These are phyloP conservation scores for Neofusicoccum sp. DNA, from an alignment of 2,329 filamentous ascomycete species.

Conservation along the genomic window DNA sequence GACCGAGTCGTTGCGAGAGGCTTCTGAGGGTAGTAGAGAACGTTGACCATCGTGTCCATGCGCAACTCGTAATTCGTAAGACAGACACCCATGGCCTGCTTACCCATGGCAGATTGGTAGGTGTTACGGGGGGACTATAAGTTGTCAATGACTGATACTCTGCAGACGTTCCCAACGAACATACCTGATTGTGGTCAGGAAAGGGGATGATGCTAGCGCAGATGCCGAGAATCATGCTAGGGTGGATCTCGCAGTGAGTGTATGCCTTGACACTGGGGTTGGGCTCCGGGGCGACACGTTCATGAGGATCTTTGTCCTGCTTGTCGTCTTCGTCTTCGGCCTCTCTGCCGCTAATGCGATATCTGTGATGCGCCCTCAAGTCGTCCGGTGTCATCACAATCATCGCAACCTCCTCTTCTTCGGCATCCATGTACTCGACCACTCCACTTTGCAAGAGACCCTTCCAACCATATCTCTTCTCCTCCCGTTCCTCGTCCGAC, in stretches of 20 bases:
- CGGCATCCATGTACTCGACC: constrained; percentile 94
- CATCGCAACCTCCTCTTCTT: constrained; percentile 98
- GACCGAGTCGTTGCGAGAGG: constrained; percentile 92
- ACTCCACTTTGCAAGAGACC: constrained; percentile 81
- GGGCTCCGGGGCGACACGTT: constrained; percentile 83
- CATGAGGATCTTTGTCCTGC: constrained; percentile 67
- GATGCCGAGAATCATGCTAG: constrained; percentile 97
- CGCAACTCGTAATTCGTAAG: constrained; percentile 94
- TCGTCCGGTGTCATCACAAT: constrained; percentile 99
- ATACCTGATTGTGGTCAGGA: constrained; percentile 92
- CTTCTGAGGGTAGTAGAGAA: constrained; percentile 98
- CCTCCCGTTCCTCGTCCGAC: constrained; percentile 60
- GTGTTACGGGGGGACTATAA: constrained; percentile 91
- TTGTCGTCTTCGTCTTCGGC: constrained; percentile 5
- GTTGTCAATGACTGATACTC: constrained; percentile 7
- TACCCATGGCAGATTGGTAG: constrained; percentile 99
- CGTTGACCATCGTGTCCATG: constrained; percentile 99
- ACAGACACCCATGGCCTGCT: constrained; percentile 99
- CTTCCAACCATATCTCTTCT: constrained; percentile 80
- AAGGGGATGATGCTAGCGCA: constrained; percentile 99
- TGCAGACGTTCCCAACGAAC: background rate
- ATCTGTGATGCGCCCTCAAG: constrained; percentile 62
- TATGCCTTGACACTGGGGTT: constrained; percentile 89
- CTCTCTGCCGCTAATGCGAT: background rate
- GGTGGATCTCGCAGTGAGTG: constrained; percentile 99